Evolutionary conservation across 192 early-diverging fungal species (phyloP), one percentile per base, ranked within the genome.

Genomic region (Coemansia sp.): DNA sequence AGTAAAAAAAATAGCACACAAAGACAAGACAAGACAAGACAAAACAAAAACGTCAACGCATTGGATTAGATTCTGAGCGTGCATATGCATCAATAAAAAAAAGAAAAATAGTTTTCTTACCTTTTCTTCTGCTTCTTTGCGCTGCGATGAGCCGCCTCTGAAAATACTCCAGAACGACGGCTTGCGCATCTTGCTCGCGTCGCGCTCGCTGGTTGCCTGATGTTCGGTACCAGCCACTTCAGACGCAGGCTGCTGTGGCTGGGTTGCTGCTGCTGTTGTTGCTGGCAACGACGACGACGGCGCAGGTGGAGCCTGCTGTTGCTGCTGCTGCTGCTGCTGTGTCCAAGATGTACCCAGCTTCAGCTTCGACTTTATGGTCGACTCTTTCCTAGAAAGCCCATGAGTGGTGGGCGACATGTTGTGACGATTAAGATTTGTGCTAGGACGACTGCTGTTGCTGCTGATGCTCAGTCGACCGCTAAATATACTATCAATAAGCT

Each of bases 121-220:
- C 79, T 81, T 76, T 56, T 81, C 79, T 14, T 75, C 79, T 34
- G 61, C 52, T 16, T 81, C 79, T 40, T 75, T 81, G 67, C 73
- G 73, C 67, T 63, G 62, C 56, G 69, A 45, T 7, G 42, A 64
- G 16, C 72, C 67, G 54, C 73, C 73, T 10, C 79, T 55, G 59
- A 81, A 81, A 16, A 81, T 81, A 64, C 73, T 76, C 79, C 79
- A 81, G 51, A 81, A 81, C 64, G 79, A 81, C 51, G 79, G 79
- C 64, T 81, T 81, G 73, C 79, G 79, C 79, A 81, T 81, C 55
- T 76, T 81, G 67, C 50, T 64, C n/a, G 70, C 78, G 56, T 81
- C 77, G 34, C 77, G 77, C 66, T 80, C 77, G 64, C 42, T 28
- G 4, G 31, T 31, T 14, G 31, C 25, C 30, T 30, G 56, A 10